A percentile compares a stretch with the other conserved stretches of the same genome.
Conservation (phyloP, 805 yeast species). For the Metschnikowia aberdeeniae region DNA sequence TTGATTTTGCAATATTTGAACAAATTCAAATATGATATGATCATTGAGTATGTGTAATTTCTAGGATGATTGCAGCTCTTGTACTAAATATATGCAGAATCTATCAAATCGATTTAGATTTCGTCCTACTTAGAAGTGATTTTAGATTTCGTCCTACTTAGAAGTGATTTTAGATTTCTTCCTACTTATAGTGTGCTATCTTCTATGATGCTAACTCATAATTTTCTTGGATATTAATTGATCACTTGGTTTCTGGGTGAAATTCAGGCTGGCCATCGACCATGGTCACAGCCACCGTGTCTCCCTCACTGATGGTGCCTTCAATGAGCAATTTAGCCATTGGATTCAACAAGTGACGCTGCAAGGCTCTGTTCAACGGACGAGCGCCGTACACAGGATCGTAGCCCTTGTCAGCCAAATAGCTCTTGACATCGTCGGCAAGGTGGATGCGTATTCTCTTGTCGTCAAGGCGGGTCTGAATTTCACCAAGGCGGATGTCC, state of each 20-base stretch:
- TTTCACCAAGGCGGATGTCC: slow-evolving; percentile 77
- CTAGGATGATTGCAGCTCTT: too few species aligned
- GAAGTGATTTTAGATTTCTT: too few species aligned
- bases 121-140: too few species aligned
- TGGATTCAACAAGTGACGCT: slow-evolving; percentile 80
- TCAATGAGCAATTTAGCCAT: slow-evolving; percentile 75
- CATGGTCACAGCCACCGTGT: slow-evolving; percentile 27
- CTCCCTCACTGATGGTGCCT: slow-evolving; percentile 58
- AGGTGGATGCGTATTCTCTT: slow-evolving; percentile 65
- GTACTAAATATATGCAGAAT: too few species aligned
- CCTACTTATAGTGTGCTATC: too few species aligned
- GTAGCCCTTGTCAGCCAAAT: slow-evolving; percentile 83
- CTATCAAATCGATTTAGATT: too few species aligned
- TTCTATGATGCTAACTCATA: too few species aligned
- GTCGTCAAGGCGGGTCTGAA: slow-evolving; percentile 71
- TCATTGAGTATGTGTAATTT: too few species aligned
- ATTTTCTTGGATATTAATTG: too few species aligned
- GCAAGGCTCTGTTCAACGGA: slow-evolving; percentile 87
- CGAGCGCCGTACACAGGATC: slow-evolving; percentile 94
- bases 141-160: too few species aligned
- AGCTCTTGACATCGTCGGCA: slow-evolving; percentile 61
- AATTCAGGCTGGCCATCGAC: slow-evolving; percentile 24
- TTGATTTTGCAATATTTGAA: too few species aligned
- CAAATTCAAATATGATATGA: too few species aligned
- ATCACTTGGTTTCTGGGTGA: slow-evolving; percentile 21